Percentiles rank a stretch among this genome's conserved stretches.
Conservation (phyloP, 2,329 filamentous ascomycete species). For the Pseudocercospora eumusae region DNA sequence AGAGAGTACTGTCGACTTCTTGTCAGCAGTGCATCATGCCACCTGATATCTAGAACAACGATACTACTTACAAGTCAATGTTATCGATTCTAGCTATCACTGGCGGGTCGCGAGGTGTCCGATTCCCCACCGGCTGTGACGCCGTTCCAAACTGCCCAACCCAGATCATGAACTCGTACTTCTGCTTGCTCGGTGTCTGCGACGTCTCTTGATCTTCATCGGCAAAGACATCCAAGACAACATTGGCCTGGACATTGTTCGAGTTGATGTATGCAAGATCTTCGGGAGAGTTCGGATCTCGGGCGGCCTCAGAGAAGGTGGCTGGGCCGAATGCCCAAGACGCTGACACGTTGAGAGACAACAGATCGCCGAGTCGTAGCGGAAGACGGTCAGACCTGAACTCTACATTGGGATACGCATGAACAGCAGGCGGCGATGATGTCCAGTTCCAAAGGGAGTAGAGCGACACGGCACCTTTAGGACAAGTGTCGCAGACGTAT, state of each 20-base stretch:
- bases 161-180: slow-evolving; percentile 30
- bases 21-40: slow-evolving; percentile 9
- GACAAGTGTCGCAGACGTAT: slow-evolving; percentile 19
- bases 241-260: slow-evolving; percentile 23
- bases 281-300: slow-evolving; percentile 18
- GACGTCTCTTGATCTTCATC: slow-evolving; percentile 23
- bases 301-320: slow-evolving; percentile 13
- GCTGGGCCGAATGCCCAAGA: slow-evolving; percentile 24
- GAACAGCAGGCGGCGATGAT: slow-evolving; percentile 17
- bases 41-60: not conserved
- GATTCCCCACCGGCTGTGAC: slow-evolving; percentile 23
- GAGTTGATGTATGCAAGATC: slow-evolving; percentile 11
- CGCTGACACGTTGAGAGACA: slow-evolving; percentile 17
- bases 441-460: slow-evolving; percentile 25
- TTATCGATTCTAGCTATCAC: slow-evolving; percentile 14
- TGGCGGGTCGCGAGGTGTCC: slow-evolving; percentile 17
- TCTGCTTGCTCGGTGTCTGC: slow-evolving; percentile 19
- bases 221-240: slow-evolving; percentile 26
- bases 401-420: slow-evolving; percentile 25
- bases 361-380: slow-evolving; percentile 15
- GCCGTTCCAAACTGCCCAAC: slow-evolving; percentile 23
- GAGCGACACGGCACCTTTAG: slow-evolving; percentile 10
- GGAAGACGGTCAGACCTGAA: slow-evolving; percentile 22
- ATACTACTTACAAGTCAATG: slow-evolving; percentile 23
- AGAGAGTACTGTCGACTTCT: slow-evolving; percentile 20